Evolutionary conservation across 768 basidiomycete species (phyloP).

Genomic region (Daedalea quercina): DNA sequence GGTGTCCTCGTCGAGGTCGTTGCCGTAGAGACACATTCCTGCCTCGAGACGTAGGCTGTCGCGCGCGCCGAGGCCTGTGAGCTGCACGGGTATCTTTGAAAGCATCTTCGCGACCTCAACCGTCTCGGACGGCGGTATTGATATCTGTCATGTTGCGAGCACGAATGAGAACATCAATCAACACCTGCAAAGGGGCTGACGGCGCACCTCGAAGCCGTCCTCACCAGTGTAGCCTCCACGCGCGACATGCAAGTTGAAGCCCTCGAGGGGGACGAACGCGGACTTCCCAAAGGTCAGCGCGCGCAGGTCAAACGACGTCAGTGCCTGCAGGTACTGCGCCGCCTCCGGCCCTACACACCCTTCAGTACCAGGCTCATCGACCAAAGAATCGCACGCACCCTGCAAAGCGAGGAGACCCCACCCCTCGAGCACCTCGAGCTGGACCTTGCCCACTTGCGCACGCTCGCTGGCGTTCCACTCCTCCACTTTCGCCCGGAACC

Average conservation of each 20-base stretch:
- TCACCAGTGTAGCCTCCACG: conserved; percentile 98
- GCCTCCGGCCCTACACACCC: conserved; percentile 78
- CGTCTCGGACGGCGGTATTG: conserved; percentile 75
- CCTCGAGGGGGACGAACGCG: conserved; percentile 72
- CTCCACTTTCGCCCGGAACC: conserved; percentile 60
- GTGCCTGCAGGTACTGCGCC: conserved; percentile 67
- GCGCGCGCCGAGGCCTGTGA: conserved; percentile 87
- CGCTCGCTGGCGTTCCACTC: conserved; percentile 70
- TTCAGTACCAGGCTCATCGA: neutral
- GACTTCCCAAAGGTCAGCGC: conserved; percentile 80
- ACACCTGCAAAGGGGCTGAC: neutral
- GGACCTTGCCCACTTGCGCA: conserved; percentile 53
- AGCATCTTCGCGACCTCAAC: conserved; percentile 62
- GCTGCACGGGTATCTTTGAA: conserved; percentile 60
- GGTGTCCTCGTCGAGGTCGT: conserved; percentile 84
- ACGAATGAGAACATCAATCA: neutral
- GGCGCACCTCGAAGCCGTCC: conserved; percentile 88
- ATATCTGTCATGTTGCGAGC: conserved; percentile 49
- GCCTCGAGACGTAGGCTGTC: conserved; percentile 95
- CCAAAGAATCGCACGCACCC: conserved; percentile 41
- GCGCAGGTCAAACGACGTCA: conserved; percentile 70
- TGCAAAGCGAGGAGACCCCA: conserved; percentile 92
- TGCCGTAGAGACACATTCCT: conserved; percentile 94
- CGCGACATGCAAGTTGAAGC: conserved; percentile 78
- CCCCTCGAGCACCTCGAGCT: conserved; percentile 72